Base-by-base conservation (phyloP, 2,329 filamentous ascomycete genomes). In the Chaetomium globosum region DNA sequence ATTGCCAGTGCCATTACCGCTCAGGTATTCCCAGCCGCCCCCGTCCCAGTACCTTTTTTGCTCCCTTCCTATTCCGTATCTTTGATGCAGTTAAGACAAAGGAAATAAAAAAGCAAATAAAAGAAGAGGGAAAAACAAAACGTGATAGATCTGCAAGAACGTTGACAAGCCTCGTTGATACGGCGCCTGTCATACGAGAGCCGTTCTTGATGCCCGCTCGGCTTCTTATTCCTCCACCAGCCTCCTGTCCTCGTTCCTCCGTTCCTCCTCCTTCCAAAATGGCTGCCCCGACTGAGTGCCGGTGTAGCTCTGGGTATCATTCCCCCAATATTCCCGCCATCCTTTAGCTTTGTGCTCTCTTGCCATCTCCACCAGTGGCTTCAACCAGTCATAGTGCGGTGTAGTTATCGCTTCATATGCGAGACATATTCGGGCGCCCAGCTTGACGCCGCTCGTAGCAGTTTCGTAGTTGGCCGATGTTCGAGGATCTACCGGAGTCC, bases 251-350 rank as follows among this genome's bases (percentile, higher is more conserved):
- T 5, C 19, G 21, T 28, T 48, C 46, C 13, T 26, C 55, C n/a
- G 31, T 36, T 26, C n/a, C 13, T 31, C 10, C 48, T 52, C 36
- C 26, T 19, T 46, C 39, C 23, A 2, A 65, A 54, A 13, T 46
- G 43, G 63, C 58, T 33, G 26, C 12, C 52, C 46, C 26, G 53
- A n/a, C n/a, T 33, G 46, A n/a, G 4, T 23, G 48, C 21, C 36
- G 54, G 21, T 55, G 49, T 59, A 52, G 49, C 55, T 59, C 59
- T 65, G 62, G 65, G 65, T 67, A 67, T 67, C 65, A 59, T 57
- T 57, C 49, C 52, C 46, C 51, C 39, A 30, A 46, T 28, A 6
- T 36, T 36, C 48, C 13, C 33, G 21, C 21, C 19, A 33, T 21
- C 36, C 23, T 21, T 28, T 21, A 10, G 8, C 36, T 26, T 31